Evolutionary conservation across 352 stramenopile genomes (phyloP).

Genomic region (Phytopythium chamaehyphon): DNA sequence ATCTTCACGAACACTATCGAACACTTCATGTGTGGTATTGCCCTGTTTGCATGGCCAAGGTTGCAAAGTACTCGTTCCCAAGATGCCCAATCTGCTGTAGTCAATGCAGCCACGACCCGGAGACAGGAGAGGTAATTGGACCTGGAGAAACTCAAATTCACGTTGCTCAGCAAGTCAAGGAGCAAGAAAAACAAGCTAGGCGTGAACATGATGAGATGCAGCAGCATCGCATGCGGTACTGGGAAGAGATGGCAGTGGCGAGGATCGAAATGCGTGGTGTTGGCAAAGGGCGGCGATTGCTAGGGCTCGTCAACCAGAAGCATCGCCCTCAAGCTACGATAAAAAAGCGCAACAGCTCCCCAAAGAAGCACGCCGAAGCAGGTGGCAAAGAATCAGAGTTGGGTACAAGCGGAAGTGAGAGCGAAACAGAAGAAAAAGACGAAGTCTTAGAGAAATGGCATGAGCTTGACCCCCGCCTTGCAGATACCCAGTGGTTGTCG

Average conservation of each 20-base stretch:
- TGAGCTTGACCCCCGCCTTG: constrained; percentile 25
- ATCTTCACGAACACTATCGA: constrained; percentile 74
- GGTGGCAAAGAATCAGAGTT: not conserved
- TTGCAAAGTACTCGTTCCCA: constrained; percentile 65
- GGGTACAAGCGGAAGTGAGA: not conserved
- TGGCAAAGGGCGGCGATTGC: constrained; percentile 24
- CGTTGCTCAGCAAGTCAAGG: constrained; percentile 34
- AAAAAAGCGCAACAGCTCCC: not conserved
- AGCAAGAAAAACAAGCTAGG: constrained; percentile 36
- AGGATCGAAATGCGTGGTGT: constrained; percentile 18
- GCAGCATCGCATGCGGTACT: constrained; percentile 61
- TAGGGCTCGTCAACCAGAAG: constrained; percentile 22
- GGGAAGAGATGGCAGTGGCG: constrained; percentile 38
- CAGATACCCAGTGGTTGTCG: constrained; percentile 50
- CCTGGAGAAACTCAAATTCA: constrained; percentile 55
- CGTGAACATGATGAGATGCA: constrained; percentile 54
- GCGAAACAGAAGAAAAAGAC: not conserved
- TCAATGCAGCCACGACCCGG: constrained; percentile 49
- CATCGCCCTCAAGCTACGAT: no score
- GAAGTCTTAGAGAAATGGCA: constrained; percentile 7
- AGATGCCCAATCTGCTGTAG: constrained; percentile 57
- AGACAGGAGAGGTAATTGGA: constrained; percentile 52
- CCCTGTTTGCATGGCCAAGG: constrained; percentile 66
- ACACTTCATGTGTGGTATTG: constrained; percentile 70
- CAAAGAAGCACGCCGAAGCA: not conserved